A percentile compares a stretch with the other conserved stretches of the same genome.
Evolutionary conservation across 2,329 filamentous ascomycete species (phyloP).

Genomic region (Xylariomycetidae sp.): DNA sequence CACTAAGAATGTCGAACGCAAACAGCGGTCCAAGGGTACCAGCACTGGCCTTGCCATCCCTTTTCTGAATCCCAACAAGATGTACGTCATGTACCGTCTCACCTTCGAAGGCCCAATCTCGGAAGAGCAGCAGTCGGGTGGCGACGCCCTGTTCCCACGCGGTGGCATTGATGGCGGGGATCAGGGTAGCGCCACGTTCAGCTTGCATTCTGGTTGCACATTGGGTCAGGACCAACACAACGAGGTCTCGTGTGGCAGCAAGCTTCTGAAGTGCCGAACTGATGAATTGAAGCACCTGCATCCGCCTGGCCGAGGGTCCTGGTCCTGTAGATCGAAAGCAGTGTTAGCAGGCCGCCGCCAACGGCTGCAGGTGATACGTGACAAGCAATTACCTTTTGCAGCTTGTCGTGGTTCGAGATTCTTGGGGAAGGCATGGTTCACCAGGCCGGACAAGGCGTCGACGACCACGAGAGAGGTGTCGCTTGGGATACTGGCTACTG

Average conservation of each 20-base stretch:
- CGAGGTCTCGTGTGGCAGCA: conserved; percentile 65
- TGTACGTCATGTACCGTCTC: conserved; percentile 43
- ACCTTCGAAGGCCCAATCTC: conserved; percentile 60
- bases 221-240: conserved; percentile 71
- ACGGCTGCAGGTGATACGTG: conserved; percentile 1
- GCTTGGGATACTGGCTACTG: conserved; percentile 53
- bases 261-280: conserved; percentile 68
- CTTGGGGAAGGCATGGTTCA: conserved; percentile 72
- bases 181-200: conserved; percentile 60
- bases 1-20: conserved; percentile 43
- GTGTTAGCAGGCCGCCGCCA: conserved; percentile 2
- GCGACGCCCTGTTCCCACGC: conserved; percentile 77
- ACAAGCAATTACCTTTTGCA: conserved; percentile 30
- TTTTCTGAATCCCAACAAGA: conserved; percentile 60
- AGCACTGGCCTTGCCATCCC: conserved; percentile 44
- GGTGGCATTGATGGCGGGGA: conserved; percentile 66
- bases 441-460: conserved; percentile 69
- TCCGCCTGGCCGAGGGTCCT: conserved; percentile 34
- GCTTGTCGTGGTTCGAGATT: conserved; percentile 33
- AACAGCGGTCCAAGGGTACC: conserved; percentile 37
- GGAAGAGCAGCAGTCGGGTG: conserved; percentile 69
- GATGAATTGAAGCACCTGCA: conserved; percentile 54
- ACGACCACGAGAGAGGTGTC: conserved; percentile 66
- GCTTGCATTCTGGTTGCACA: conserved; percentile 74
- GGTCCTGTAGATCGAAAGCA: conserved; percentile 19